Base-by-base conservation (phyloP, 192 early-diverging fungal species). In the Coemansia sp. region DNA sequence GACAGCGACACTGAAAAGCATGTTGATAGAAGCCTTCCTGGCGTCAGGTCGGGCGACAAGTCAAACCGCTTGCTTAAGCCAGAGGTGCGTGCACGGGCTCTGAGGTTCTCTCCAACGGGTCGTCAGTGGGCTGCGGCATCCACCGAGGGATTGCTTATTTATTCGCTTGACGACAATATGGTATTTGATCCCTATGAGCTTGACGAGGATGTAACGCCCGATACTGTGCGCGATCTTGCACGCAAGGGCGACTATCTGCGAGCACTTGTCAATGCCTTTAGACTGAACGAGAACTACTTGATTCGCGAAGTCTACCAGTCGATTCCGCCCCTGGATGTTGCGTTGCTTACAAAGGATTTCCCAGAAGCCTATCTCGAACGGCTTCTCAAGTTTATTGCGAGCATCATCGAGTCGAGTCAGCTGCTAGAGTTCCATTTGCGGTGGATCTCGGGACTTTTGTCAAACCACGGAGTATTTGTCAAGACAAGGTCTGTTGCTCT, bases 131-230 rank as follows among this genome's bases (percentile, higher is more conserved):
- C 95, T 2, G 93, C 96, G 0, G 95, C 96, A 8, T 90, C 95
- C 13, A 98, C 96, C 6, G 95, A 99, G 64, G 98, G 98, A 8
- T 79, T 99, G 32, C 67, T 98, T 61, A 89, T 99, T 53, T 99
- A 98, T 83, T 93, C 95, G 14, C 81, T 99, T 42, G 98, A 99
- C 72, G 94, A 98, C 51, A 86, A 86, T 3, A 82, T 98, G 20
- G 65, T 92, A 60, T 99, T 99, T 75, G 98, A 99, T 79, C 98
- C 98, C 20, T 98, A 96, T 77, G 96, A 99, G 82, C 88, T 99
- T 5, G 97, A 98, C 70, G 88, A 96, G 40, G 92, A 97, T 71
- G 93, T 99, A 39, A 98, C 97, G 2, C 97, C 98, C 1, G 91
- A 90, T 20, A 85, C 92, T 0, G 91, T 97, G 25, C 63, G 88